Evolutionary conservation across 1,284 basidiomycete genomes (phyloP).

Genomic region (Neolentinus lepideus): DNA sequence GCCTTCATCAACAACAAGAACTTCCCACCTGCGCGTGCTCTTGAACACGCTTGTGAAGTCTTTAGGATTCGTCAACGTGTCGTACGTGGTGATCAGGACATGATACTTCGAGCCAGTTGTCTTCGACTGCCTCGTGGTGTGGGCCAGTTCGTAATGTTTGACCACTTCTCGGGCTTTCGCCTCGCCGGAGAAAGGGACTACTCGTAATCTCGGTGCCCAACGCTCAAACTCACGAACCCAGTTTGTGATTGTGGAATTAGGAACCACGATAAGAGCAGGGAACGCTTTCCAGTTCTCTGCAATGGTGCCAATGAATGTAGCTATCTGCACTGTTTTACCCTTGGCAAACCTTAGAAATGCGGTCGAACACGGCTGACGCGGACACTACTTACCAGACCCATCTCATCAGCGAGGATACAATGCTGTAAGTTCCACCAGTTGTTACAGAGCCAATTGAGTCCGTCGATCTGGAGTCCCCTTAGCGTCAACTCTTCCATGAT

Average conservation of each 20-base stretch:
- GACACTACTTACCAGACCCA: slow-evolving; percentile 69
- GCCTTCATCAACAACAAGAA: slow-evolving; percentile 89
- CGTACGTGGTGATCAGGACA: slow-evolving; percentile 88
- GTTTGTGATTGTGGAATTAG: slow-evolving; percentile 90
- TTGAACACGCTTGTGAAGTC: slow-evolving; percentile 77
- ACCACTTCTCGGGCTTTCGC: slow-evolving; percentile 76
- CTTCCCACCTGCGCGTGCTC: slow-evolving; percentile 84
- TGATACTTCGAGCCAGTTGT: slow-evolving; percentile 66
- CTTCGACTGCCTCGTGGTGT: slow-evolving; percentile 29
- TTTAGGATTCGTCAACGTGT: slow-evolving; percentile 56
- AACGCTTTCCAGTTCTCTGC: slow-evolving; percentile 51
- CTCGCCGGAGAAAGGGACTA: slow-evolving; percentile 81
- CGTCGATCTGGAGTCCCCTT: slow-evolving; percentile 56
- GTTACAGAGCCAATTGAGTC: slow-evolving; percentile 87
- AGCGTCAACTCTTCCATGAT: slow-evolving; percentile 2
- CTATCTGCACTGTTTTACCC: slow-evolving; percentile 93
- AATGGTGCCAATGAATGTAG: slow-evolving; percentile 81
- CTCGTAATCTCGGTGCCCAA: slow-evolving; percentile 81
- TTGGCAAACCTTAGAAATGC: slow-evolving; percentile 22
- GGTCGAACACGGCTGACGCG: background rate
- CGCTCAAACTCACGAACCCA: slow-evolving; percentile 86
- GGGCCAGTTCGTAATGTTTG: slow-evolving; percentile 76
- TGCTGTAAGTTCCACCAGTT: slow-evolving; percentile 87
- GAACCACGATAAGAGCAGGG: slow-evolving; percentile 87
- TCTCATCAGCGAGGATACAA: slow-evolving; percentile 96